Base-by-base conservation (phyloP, 768 basidiomycete species). In the Hypholoma fasciculare region DNA sequence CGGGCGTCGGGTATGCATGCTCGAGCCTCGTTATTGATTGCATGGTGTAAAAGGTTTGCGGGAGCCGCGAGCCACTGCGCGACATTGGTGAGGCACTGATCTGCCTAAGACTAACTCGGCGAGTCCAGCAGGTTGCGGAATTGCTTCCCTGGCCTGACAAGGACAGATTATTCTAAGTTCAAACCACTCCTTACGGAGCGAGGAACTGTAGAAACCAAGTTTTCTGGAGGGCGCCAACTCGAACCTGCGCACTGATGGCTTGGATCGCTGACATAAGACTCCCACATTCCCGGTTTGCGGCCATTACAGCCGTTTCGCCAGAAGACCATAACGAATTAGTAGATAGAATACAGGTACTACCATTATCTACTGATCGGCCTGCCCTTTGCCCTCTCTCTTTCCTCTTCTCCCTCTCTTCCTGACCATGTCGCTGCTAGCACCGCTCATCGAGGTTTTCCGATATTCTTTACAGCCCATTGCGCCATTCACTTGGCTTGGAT, bases 101-200 rank as follows among this genome's bases (percentile, higher is more conserved):
- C 89, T 91, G n/a, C 89, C 88, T 79, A 88, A 86, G 90, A 92
- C 89, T 89, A 91, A 91, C 88, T 92, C 86, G 90, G 90, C 84
- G 72, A 81, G 81, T 78, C 84, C 89, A 82, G 88, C 82, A 81
- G 85, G 83, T 86, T 92, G 90, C 90, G 84, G 86, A 92, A 92
- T 92, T 87, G 78, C 90, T 92, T 92, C 86, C 89, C 90, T 92
- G 86, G 87, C 83, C 86, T 77, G 83, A 84, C 87, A 85, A 83
- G 88, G 83, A 75, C 86, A 74, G 67, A 88, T 92, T 92, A 92
- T 88, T 88, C 90, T 87, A 86, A 85, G 82, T 76, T 72, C 79
- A 65, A 59, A 62, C 79, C 87, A 83, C 71, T 36, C 74, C 83
- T 86, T 92, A 74, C 85, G 80, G 71, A 60, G 73, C 78, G 83